Conservation (phyloP, 257 asterid genomes). For the Rehmannia glutinosa region DNA sequence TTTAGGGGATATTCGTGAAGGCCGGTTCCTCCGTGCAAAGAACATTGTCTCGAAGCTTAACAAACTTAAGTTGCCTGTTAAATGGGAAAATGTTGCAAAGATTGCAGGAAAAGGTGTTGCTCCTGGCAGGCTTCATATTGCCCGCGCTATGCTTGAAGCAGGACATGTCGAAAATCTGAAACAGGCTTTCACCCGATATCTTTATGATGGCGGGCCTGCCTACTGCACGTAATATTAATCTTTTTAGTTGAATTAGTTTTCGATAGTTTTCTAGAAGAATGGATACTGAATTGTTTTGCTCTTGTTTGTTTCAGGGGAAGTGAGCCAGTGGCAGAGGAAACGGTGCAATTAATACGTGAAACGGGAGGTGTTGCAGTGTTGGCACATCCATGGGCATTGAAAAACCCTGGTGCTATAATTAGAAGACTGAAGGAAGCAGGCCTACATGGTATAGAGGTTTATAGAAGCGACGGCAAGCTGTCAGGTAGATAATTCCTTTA, state of each 20-base stretch:
- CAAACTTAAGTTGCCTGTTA: constrained; percentile 77
- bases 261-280: neutral
- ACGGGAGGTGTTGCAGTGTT: constrained; percentile 93
- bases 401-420: constrained; percentile 63
- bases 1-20: constrained; percentile 64
- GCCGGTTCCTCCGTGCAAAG: constrained; percentile 84
- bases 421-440: constrained; percentile 83
- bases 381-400: constrained; percentile 99
- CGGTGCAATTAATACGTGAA: constrained; percentile 66
- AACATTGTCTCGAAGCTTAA: constrained; percentile 75
- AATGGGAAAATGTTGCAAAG: constrained; percentile 77
- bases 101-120: constrained; percentile 97
- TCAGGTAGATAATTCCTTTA: constrained; percentile 43
- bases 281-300: constrained; percentile 2
- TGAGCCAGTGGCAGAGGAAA: constrained; percentile 84
- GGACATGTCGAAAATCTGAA: constrained; percentile 92
- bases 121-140: constrained; percentile 93
- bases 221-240: constrained; percentile 65
- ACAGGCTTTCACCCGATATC: constrained; percentile 85
- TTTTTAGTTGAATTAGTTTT: neutral
- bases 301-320: constrained; percentile 62
- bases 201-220: constrained; percentile 97
- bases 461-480: constrained; percentile 89
- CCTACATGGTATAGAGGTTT: constrained; percentile 80
- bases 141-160: constrained; percentile 98